Percentiles rank a stretch among this genome's conserved stretches.
These are phyloP conservation scores for Trametes cubensis DNA, from an alignment of 768 basidiomycete species.

Conservation along the genomic window DNA sequence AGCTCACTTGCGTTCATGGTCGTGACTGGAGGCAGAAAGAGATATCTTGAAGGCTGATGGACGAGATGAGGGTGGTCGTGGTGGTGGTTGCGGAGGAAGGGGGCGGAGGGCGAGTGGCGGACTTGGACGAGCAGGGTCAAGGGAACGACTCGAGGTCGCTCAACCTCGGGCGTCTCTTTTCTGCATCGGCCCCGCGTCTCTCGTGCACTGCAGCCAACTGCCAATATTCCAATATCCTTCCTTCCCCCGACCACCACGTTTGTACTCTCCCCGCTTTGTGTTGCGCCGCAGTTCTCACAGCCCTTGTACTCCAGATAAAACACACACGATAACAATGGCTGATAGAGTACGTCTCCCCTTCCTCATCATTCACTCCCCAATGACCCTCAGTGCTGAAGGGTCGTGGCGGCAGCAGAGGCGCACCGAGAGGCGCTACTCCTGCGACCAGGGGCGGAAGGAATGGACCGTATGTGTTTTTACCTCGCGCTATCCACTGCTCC, in stretches of 20 bases:
- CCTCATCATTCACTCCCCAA: constrained; percentile 17
- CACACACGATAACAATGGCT: constrained; percentile 45
- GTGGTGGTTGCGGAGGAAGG: constrained; percentile 20
- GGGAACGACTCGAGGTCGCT: constrained; percentile 21
- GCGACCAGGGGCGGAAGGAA: constrained; percentile 47
- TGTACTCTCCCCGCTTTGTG: constrained; percentile 4
- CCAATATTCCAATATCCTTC: background rate
- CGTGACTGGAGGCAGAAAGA: constrained; percentile 31
- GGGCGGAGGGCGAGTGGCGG: constrained; percentile 21
- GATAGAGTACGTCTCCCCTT: constrained; percentile 54
- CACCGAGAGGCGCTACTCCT: constrained; percentile 45
- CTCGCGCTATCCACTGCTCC: constrained; percentile 25
- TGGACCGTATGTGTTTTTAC: constrained; percentile 21
- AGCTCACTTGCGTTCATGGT: constrained; percentile 91
- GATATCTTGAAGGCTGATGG: constrained; percentile 12
- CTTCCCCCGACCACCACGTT: background rate
- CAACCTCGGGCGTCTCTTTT: constrained; percentile 11
- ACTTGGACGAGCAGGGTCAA: constrained; percentile 19
- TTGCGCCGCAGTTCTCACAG: background rate
- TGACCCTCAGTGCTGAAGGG: constrained; percentile 44
- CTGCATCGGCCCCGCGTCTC: constrained; percentile 5
- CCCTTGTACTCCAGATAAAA: background rate
- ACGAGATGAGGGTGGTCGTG: constrained; percentile 21
- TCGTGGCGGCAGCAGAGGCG: constrained; percentile 58
- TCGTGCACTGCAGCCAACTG: background rate